Evolutionary conservation across 1,284 basidiomycete species (phyloP).

Genomic region (Apiotrichum siamense): DNA sequence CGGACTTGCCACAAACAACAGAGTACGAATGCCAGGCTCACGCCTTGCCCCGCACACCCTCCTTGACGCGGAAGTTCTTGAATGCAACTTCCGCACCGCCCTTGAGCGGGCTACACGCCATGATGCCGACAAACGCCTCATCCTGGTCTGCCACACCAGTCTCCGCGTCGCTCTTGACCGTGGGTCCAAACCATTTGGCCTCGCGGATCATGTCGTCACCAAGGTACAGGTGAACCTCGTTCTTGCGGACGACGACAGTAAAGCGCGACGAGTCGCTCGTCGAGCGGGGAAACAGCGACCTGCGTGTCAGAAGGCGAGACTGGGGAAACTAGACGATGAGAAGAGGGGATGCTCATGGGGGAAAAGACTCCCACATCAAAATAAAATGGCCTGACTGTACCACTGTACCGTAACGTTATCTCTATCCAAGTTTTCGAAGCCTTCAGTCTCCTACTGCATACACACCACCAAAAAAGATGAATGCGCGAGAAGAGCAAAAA

Average conservation of each 20-base stretch:
- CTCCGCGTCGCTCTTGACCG: neutral
- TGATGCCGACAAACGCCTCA: conserved; percentile 27
- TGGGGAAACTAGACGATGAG: neutral
- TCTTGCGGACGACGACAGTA: conserved; percentile 16
- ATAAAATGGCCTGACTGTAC: too few species aligned
- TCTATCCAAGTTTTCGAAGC: too few species aligned
- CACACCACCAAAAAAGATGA: too few species aligned
- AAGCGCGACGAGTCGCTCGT: conserved; percentile 11
- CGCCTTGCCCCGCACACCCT: conserved; percentile 10
- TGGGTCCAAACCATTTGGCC: conserved; percentile 25
- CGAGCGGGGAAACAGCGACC: conserved; percentile 17
- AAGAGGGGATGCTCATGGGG: too few species aligned
- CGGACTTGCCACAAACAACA: neutral
- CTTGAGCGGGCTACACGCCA: conserved; percentile 29
- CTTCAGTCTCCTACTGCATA: too few species aligned
- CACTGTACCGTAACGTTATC: too few species aligned
- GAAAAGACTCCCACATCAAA: too few species aligned
- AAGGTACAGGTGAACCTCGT: conserved; percentile 20
- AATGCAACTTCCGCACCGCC: conserved; percentile 20
- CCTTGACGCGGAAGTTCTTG: conserved; percentile 19
- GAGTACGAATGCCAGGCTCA: neutral
- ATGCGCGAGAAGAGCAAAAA: too few species aligned
- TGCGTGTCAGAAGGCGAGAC: neutral
- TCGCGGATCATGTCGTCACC: conserved; percentile 32
- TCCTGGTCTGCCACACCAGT: neutral